A percentile compares a stretch with the other conserved stretches of the same genome.
phyloP scores from a whole-genome alignment of 192 early-diverging fungal species.

The Coemansia sp. region DNA sequence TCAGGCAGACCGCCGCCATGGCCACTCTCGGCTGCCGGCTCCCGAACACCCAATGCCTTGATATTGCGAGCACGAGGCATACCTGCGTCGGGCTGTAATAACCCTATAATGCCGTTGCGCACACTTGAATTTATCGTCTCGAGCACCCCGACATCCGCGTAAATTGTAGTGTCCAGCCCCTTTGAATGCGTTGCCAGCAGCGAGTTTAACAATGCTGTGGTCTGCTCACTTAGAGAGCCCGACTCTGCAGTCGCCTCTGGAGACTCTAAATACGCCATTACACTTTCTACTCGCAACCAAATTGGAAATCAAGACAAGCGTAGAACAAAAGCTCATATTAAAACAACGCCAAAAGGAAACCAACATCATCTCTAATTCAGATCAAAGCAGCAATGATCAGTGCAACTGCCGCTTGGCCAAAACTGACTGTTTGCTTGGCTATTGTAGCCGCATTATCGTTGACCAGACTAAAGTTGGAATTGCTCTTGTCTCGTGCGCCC shows the following conservation, averaged over 20 bases:
- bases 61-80: constrained; percentile 20
- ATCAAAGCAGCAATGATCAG: neutral
- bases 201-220: constrained; percentile 6
- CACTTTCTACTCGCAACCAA: neutral
- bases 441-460: constrained; percentile 20
- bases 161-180: constrained; percentile 46
- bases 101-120: constrained; percentile 18
- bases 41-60: constrained; percentile 11
- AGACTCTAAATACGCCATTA: constrained; percentile 1
- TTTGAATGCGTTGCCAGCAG: constrained; percentile 22
- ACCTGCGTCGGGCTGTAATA: constrained; percentile 12
- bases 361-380: neutral
- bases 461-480: constrained; percentile 32
- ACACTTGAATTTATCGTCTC: constrained; percentile 28
- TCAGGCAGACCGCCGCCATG: constrained; percentile 9
- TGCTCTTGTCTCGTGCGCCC: constrained; percentile 5
- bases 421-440: neutral
- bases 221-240: constrained; percentile 15
- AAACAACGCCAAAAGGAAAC: neutral
- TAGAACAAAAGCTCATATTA: neutral
- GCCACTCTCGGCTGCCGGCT: no score
- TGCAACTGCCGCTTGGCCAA: neutral
- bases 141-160: constrained; percentile 32
- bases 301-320: neutral
- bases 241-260: neutral